These are phyloP conservation scores for Sphaerulina populicola DNA, from an alignment of 2,329 filamentous ascomycete species.

Conservation along the genomic window DNA sequence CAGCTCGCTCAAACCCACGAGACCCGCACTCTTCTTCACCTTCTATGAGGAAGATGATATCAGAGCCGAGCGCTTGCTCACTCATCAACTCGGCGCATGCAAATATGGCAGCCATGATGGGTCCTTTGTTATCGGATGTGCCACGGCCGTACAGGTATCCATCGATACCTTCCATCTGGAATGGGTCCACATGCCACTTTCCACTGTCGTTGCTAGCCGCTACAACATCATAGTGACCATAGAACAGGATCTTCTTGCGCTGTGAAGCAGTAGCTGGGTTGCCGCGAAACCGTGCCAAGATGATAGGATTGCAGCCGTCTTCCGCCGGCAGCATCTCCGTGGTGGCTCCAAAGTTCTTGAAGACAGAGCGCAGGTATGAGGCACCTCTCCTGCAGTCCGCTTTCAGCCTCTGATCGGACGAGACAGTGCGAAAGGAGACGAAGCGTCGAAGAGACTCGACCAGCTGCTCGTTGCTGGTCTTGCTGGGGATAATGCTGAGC, in stretches of 20 bases:
- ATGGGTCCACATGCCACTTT: constrained; percentile 83
- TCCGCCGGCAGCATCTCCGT: constrained; percentile 84
- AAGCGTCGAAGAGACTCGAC: constrained; percentile 65
- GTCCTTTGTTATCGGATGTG: constrained; percentile 96
- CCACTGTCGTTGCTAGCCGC: constrained; percentile 72
- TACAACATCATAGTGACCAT: constrained; percentile 97
- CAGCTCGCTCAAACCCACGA: constrained; percentile 76
- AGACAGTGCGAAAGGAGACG: constrained; percentile 84
- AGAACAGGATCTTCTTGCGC: constrained; percentile 85
- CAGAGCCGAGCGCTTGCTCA: constrained; percentile 72
- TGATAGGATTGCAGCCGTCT: constrained; percentile 76
- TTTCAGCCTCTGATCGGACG: constrained; percentile 73
- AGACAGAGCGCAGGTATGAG: constrained; percentile 79
- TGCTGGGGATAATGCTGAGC: constrained; percentile 39
- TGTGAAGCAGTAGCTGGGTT: constrained; percentile 57
- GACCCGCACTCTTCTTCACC: constrained; percentile 95
- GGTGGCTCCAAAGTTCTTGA: constrained; percentile 82
- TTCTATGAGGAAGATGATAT: constrained; percentile 90
- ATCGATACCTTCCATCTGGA: constrained; percentile 78
- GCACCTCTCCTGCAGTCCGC: constrained; percentile 90
- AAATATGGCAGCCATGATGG: constrained; percentile 86
- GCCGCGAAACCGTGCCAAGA: constrained; percentile 78
- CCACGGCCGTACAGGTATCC: constrained; percentile 92
- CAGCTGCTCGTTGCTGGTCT: constrained; percentile 57
- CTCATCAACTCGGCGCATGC: constrained; percentile 83